Evolutionary conservation across 164 flowering plant genomes (phyloP).

Genomic region (Vitis labrusca): DNA sequence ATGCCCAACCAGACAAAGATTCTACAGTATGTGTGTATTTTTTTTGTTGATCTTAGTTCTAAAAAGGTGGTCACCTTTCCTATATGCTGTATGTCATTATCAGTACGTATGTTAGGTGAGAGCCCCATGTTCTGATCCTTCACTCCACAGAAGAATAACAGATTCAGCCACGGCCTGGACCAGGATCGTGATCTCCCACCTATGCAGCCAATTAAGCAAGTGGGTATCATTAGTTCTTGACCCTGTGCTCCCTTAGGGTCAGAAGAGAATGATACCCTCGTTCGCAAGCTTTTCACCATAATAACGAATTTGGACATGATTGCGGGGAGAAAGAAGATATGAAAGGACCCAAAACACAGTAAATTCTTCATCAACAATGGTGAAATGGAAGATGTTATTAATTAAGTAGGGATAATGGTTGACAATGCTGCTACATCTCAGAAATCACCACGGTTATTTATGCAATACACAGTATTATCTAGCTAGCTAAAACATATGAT

Average conservation of each 20-base stretch:
- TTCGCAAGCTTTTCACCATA: too few relatives aligned
- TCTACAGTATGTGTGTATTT: neutral
- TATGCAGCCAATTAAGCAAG: neutral
- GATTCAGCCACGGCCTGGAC: neutral
- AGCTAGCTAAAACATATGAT: neutral
- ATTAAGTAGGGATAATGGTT: slow-evolving; percentile 22
- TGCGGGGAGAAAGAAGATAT: slow-evolving; percentile 5
- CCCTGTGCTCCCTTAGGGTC: slow-evolving; percentile 10
- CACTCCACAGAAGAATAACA: slow-evolving; percentile 12
- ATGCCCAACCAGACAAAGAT: neutral
- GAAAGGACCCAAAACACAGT: slow-evolving; percentile 3
- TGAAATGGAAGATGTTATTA: slow-evolving; percentile 20
- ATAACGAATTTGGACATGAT: slow-evolving; percentile 4
- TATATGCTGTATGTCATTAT: neutral
- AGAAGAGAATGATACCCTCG: neutral
- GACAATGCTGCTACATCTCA: slow-evolving; percentile 32
- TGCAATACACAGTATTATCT: neutral
- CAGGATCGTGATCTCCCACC: slow-evolving; percentile 1
- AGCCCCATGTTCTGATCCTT: slow-evolving; percentile 2
- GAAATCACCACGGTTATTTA: slow-evolving; percentile 1
- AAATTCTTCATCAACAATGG: too few relatives aligned
- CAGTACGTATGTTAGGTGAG: slow-evolving; percentile 14
- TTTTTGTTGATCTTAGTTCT: neutral
- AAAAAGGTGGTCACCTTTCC: slow-evolving; percentile 7
- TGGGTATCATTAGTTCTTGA: slow-evolving; percentile 2